Base-by-base conservation (phyloP, 495 filamentous ascomycete species). In the Aspergillus ellipticus region DNA sequence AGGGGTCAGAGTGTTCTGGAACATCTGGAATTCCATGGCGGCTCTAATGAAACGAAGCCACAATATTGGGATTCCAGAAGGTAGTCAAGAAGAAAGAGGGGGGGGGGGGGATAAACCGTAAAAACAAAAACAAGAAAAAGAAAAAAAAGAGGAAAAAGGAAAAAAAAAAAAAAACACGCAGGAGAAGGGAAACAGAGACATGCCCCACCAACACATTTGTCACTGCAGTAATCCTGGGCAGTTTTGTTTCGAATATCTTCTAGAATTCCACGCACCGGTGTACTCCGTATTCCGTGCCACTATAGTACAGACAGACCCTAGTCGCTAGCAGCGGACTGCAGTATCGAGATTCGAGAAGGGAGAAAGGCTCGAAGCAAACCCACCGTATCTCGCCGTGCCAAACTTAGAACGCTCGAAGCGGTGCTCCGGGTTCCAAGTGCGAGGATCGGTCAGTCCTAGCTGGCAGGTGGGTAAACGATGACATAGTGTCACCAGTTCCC, bases 371-470 rank as follows among this genome's bases (percentile, higher is more conserved):
- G 28, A 15, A 21, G 26, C 8, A 22, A 51, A 55, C 51, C 54
- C 56, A 55, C 55, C 55, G 55, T 53, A 48, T 56, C 16, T 35
- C 24, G 17, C 48, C 6, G 37, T 53, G 33, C 53, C 55, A 51
- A 48, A 39, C 35, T n/a, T 39, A 39, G 35, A 13, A 10, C 8
- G 8, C 4, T 37, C 54, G 56, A 52, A 45, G 48, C 51, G 26
- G 22, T 57, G 57, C 54, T 50, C 52, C 51, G 26, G 22, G 56
- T 56, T 42, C 43, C 37, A 21, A 37, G 15, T 39, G 42, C 47
- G 59, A 63, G 59, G 33, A 46, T 63, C 61, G 61, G 61, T 63
- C 57, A 56, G 54, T 35, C 41, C 49, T 48, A 51, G 37, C 57
- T 51, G 61, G 54, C 47, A 52, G 46, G 46, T 45, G 49, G 35